Evolutionary conservation across 192 early-diverging fungal species (phyloP), one percentile per base, ranked within the genome.

Genomic region (Podila minutissima): DNA sequence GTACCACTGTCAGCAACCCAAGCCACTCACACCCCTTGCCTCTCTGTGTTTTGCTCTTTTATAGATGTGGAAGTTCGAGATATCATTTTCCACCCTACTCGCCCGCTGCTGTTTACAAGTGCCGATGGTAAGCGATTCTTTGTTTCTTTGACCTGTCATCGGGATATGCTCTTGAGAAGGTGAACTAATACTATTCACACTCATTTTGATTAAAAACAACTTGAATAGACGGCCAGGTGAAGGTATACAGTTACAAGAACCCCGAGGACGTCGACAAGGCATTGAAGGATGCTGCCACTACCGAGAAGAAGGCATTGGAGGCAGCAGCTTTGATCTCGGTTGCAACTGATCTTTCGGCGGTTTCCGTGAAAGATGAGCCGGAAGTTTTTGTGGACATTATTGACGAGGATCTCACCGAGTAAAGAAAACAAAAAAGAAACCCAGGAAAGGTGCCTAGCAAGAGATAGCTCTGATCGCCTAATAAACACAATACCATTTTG

Each of bases 61-160:
- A 57, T 71, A 88, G 94, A 93, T 32, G 87, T 96, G 11, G 97
- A 98, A 77, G 93, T 98, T n/a, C 89, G 97, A 41, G 97, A 98
- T 84, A 91, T 96, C 37, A 86, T 95, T 55, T 94, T 97, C 79
- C 96, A 97, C 69, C 95, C 95, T 35, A 90, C 88, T 22, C 85
- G 89, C 55, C 91, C 92, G 32, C 76, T 96, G 3, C 33, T 98
- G 61, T 92, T 96, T 65, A 94, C 97, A 8, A 93, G 94, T 83
- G 91, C 87, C 35, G 97, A 98, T 83, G 94, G 93, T 92, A 86
- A 84, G 72, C 15, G 15, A 15, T 4, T 4, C 41, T 46, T 46
- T 15, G 12, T 46, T 46, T 46, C 41, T 46, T 46, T 13, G 13
- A 17, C 0, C 0, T 46, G 41, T 46, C 41, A 46, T 46, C 12